A percentile compares a stretch with the other conserved stretches of the same genome.
Conservation (phyloP, 1,284 basidiomycete genomes). For the Malassezia sp. region DNA sequence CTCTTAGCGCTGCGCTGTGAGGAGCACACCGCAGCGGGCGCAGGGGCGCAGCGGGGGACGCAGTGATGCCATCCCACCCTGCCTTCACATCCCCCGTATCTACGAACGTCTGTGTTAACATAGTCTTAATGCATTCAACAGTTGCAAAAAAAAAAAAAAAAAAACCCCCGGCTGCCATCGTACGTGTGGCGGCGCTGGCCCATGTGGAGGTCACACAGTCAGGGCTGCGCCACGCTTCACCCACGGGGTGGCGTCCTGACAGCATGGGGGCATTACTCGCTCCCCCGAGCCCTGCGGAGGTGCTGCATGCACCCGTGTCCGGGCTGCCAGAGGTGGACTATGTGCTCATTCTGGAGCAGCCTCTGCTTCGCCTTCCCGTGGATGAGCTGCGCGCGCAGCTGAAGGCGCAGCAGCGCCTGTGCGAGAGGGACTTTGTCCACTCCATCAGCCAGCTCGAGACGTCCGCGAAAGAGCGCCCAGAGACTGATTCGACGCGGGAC, state of each 20-base stretch:
- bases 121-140: slow-evolving; percentile 17
- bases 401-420: slow-evolving; percentile 32
- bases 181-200: neutral
- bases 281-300: neutral
- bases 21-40: no score
- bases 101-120: no score
- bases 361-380: slow-evolving; percentile 60
- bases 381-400: slow-evolving; percentile 31
- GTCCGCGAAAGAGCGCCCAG: neutral
- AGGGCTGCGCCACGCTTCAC: neutral
- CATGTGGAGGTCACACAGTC: slow-evolving; percentile 1
- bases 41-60: no score
- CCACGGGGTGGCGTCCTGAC: no score
- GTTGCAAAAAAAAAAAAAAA: no score
- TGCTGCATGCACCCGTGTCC: no score
- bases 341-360: slow-evolving; percentile 73
- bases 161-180: no score
- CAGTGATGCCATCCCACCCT: no score
- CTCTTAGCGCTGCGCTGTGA: no score
- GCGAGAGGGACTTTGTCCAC: slow-evolving; percentile 25
- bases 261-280: no score
- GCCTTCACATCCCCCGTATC: no score
- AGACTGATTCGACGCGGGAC: no score
- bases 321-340: slow-evolving; percentile 52
- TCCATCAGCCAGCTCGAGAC: slow-evolving; percentile 17